Conservation (phyloP, 2,329 filamentous ascomycete genomes). For the Daldinia eschscholtzii region DNA sequence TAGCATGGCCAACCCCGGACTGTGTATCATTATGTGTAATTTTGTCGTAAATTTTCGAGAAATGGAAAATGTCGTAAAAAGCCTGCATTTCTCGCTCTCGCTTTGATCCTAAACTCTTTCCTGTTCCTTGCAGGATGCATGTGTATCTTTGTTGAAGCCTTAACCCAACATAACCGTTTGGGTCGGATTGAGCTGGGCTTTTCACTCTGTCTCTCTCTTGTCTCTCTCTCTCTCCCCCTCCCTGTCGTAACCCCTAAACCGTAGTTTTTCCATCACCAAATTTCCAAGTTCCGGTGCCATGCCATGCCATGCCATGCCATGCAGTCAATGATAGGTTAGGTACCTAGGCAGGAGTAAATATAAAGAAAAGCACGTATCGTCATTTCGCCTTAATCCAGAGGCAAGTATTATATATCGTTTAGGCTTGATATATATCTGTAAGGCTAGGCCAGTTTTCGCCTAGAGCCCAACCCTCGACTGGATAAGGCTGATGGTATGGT, state of each 20-base stretch:
- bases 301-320: constrained; percentile 36
- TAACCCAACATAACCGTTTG: constrained; percentile 22
- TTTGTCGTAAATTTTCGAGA: constrained; percentile 12
- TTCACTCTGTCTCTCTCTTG: constrained; percentile 2
- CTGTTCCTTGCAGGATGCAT: constrained; percentile 14
- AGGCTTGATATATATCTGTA: constrained; percentile 39
- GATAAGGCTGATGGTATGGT: constrained; percentile 35
- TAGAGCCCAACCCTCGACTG: constrained; percentile 36
- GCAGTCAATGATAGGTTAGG: constrained; percentile 6
- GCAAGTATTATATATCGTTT: constrained; percentile 19
- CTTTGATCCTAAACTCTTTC: constrained; percentile 17
- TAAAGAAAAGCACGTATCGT: constrained; percentile 9
- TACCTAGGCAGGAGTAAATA: constrained; percentile 1
- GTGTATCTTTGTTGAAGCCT: constrained; percentile 6
- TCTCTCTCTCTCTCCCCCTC: neutral
- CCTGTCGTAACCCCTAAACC: constrained; percentile 18
- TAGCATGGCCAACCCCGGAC: neutral
- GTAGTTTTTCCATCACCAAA: constrained; percentile 22
- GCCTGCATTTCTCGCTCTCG: constrained; percentile 11
- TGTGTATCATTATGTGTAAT: constrained; percentile 4
- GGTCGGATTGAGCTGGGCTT: constrained; percentile 14
- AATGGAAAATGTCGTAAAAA: constrained; percentile 28
- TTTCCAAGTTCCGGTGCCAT: constrained; percentile 27
- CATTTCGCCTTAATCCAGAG: constrained; percentile 14
- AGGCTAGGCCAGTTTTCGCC: constrained; percentile 37